Conservation (phyloP, 2,329 filamentous ascomycete species). For the Mycogone perniciosa region DNA sequence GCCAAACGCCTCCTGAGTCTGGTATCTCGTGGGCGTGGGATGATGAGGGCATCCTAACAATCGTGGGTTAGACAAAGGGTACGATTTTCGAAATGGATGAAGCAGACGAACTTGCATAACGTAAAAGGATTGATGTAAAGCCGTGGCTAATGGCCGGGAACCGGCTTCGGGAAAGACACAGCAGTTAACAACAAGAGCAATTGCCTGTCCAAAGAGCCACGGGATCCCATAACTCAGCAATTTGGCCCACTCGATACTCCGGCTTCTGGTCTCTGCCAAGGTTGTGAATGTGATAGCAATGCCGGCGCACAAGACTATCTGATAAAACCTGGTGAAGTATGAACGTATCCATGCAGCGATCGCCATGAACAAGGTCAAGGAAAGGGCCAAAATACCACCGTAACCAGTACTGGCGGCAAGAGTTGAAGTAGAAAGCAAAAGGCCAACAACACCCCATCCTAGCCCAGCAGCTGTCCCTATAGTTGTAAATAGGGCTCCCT, state of each 20-base stretch:
- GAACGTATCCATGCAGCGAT: constrained; percentile 47
- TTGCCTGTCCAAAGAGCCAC: constrained; percentile 49
- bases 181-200: constrained; percentile 44
- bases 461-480: constrained; percentile 47
- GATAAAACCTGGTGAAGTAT: constrained; percentile 50
- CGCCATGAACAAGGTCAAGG: constrained; percentile 48
- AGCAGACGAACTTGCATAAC: constrained; percentile 36
- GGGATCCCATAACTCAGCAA: constrained; percentile 48
- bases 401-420: constrained; percentile 39
- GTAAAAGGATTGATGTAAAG: constrained; percentile 40
- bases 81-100: too few species aligned
- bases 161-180: constrained; percentile 50
- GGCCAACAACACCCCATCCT: constrained; percentile 48
- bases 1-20: constrained; percentile 38
- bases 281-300: constrained; percentile 49
- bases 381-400: constrained; percentile 50
- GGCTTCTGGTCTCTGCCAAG: constrained; percentile 41
- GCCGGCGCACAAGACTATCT: constrained; percentile 48
- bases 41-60: constrained; percentile 25
- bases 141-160: constrained; percentile 42
- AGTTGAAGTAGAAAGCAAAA: constrained; percentile 49
- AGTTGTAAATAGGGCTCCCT: constrained; percentile 48
- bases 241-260: constrained; percentile 42
- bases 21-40: constrained; percentile 24
- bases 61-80: not conserved